These are phyloP conservation scores for Ilyonectria robusta DNA, from an alignment of 2,329 filamentous ascomycete genomes.

Conservation along the genomic window DNA sequence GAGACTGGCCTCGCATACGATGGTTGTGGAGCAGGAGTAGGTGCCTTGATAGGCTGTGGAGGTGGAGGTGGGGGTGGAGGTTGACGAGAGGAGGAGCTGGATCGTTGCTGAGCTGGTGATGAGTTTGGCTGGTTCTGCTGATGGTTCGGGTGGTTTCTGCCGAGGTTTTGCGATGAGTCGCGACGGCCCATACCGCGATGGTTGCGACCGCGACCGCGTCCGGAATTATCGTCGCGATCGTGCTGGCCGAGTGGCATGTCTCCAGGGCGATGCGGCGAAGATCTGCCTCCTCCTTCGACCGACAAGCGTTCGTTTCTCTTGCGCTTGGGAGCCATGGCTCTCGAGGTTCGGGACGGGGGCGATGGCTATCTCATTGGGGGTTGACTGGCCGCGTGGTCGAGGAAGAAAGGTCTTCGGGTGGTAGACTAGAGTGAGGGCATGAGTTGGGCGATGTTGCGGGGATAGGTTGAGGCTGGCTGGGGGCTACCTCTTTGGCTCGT, in stretches of 20 bases:
- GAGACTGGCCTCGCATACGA: conserved; percentile 46
- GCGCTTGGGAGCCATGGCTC: conserved; percentile 71
- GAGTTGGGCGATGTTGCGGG: conserved; percentile 33
- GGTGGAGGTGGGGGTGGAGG: conserved; percentile 38
- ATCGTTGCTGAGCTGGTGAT: conserved; percentile 42
- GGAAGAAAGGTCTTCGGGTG: conserved; percentile 11
- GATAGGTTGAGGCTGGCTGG: conserved; percentile 20
- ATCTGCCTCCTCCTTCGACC: conserved; percentile 65
- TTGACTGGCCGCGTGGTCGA: conserved; percentile 17
- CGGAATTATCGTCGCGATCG: conserved; percentile 67
- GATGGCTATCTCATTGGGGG: conserved; percentile 54
- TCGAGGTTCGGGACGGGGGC: conserved; percentile 35
- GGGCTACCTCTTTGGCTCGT: conserved; percentile 32
- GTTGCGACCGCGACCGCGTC: conserved; percentile 63
- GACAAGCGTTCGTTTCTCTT: conserved; percentile 69
- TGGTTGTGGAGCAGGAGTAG: conserved; percentile 32
- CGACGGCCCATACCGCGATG: conserved; percentile 65
- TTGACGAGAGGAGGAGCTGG: conserved; percentile 40
- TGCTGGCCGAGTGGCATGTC: conserved; percentile 70
- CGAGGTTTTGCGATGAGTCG: conserved; percentile 62
- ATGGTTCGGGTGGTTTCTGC: conserved; percentile 24
- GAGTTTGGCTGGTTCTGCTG: conserved; percentile 33
- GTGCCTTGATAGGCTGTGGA: conserved; percentile 42
- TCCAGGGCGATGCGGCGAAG: conserved; percentile 74
- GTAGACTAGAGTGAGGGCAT: conserved; percentile 34